Evolutionary conservation across 345 rosid species (phyloP).

Genomic region (Arabidopsis suecica): DNA sequence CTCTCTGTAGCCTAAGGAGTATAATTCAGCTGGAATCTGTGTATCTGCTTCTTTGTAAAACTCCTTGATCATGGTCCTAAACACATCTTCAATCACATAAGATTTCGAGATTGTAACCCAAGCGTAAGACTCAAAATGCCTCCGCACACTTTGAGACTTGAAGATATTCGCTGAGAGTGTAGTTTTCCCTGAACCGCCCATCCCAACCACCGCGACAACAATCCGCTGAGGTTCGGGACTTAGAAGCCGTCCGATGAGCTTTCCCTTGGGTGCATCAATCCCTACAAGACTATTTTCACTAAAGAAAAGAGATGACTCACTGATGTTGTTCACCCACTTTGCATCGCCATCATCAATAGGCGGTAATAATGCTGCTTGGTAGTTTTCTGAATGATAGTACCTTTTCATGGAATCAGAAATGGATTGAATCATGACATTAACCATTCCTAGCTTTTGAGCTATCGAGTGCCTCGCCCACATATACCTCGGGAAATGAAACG

Average conservation of each 20-base stretch:
- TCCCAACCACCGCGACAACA: slow-evolving; percentile 45
- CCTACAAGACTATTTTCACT: slow-evolving; percentile 52
- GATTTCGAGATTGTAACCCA: slow-evolving; percentile 52
- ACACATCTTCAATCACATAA: slow-evolving; percentile 47
- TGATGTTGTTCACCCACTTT: slow-evolving; percentile 26
- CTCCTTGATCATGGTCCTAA: slow-evolving; percentile 50
- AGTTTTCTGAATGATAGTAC: slow-evolving; percentile 30
- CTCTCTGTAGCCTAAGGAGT: slow-evolving; percentile 42
- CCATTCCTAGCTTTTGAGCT: slow-evolving; percentile 39
- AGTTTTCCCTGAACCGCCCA: slow-evolving; percentile 55
- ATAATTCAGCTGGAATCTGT: slow-evolving; percentile 35
- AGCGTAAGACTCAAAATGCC: slow-evolving; percentile 46
- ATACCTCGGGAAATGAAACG: slow-evolving; percentile 35
- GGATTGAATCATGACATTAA: slow-evolving; percentile 38
- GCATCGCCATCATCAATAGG: slow-evolving; percentile 11
- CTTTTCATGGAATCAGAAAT: slow-evolving; percentile 45
- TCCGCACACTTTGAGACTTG: slow-evolving; percentile 37
- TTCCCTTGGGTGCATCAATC: slow-evolving; percentile 38
- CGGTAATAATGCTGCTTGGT: not conserved
- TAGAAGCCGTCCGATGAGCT: slow-evolving; percentile 43
- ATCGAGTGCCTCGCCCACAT: slow-evolving; percentile 41
- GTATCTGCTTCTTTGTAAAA: slow-evolving; percentile 40
- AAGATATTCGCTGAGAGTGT: slow-evolving; percentile 47
- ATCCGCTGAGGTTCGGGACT: slow-evolving; percentile 33
- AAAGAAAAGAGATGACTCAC: slow-evolving; percentile 46